Evolutionary conservation across 2,329 filamentous ascomycete genomes (phyloP), one percentile per base, ranked within the genome.

Genomic region (Cyphellophora attinorum): DNA sequence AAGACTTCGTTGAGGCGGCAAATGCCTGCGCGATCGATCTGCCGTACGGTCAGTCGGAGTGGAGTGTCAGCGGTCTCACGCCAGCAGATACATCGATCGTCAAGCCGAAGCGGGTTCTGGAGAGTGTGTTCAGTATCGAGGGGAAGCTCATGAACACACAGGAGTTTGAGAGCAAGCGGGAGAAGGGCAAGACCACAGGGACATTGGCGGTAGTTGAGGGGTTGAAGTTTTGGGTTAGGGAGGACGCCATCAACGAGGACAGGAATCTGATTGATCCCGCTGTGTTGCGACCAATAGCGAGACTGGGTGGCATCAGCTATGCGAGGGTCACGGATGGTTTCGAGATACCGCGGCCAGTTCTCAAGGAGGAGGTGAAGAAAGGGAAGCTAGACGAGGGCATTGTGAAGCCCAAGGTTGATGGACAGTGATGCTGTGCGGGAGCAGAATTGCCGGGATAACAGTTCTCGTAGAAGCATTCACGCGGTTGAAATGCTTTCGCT

Each of bases 291-390:
- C 85, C 89, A 0, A 70, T 94, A 11, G 34, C 33, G 5, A 76
- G 89, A 23, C 51, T 95, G 15, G 89, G 89, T 16, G 89, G 89
- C 2, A 93, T 95, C 49, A 81, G 81, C 0, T 96, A 94, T 55
- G 81, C 71, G 1, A 70, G 86, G 28, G 64, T 72, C 1, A 77
- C 72, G 0, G 76, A 88, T 43, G 79, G 64, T 0, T 61, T 85
- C 16, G 86, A 94, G 64, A 58, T 94, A 15, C 74, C 70, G 5
- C 65, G 81, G 27, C 77, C 70, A 0, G 68, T 42, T 4, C 34
- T 44, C 14, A 29, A 41, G 19, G 29, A 25, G 21, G 21, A 25
- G 21, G 21, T 25, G 8, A 25, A 25, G 8, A 8, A 25, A 25
- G 21, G 21, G n/a, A 25, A 25, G 21, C 21, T 25, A 8, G 21